Conservation (phyloP, 352 stramenopile genomes). For the Globisporangium camurandrum region DNA sequence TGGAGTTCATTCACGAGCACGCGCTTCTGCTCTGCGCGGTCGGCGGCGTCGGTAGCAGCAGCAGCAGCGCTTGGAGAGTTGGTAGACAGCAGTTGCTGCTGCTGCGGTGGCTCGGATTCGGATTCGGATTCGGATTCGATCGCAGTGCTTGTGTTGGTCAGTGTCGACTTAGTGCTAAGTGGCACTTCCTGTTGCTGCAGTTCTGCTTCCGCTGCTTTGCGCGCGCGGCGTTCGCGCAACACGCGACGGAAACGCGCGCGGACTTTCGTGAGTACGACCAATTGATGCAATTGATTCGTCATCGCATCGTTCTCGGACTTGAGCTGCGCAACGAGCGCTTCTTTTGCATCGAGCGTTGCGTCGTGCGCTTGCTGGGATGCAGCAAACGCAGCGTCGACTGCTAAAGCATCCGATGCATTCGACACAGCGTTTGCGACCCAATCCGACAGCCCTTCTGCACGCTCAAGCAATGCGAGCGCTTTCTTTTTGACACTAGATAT, state of each 20-base stretch:
- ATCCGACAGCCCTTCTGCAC: conserved; percentile 58
- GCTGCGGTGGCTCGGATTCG: background rate
- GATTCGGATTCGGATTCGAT: background rate
- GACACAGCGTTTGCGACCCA: conserved; percentile 46
- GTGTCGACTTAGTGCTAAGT: conserved; percentile 1
- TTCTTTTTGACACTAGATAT: conserved; percentile 63
- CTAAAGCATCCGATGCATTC: conserved; percentile 18
- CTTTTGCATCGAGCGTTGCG: conserved; percentile 41
- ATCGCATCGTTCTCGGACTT: conserved; percentile 53
- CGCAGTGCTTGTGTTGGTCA: conserved; percentile 16
- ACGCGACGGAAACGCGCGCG: conserved; percentile 38
- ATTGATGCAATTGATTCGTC: conserved; percentile 51
- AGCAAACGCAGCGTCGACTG: conserved; percentile 35
- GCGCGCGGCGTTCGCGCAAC: conserved; percentile 34
- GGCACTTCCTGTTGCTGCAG: conserved; percentile 4
- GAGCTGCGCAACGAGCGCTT: conserved; percentile 52
- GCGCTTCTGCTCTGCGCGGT: conserved; percentile 46
- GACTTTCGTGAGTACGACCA: conserved; percentile 50
- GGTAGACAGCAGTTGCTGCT: background rate
- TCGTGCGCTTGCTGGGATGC: conserved; percentile 35
- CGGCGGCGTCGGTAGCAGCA: conserved; percentile 10
- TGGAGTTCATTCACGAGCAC: conserved; percentile 78
- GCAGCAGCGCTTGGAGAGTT: too few species aligned
- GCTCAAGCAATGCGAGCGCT: conserved; percentile 65
- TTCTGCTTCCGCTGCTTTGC: conserved; percentile 28